A percentile compares a stretch with the other conserved stretches of the same genome.
phyloP scores from a whole-genome alignment of 176 grass and related monocot genomes.

The Aegilops bicornis region DNA sequence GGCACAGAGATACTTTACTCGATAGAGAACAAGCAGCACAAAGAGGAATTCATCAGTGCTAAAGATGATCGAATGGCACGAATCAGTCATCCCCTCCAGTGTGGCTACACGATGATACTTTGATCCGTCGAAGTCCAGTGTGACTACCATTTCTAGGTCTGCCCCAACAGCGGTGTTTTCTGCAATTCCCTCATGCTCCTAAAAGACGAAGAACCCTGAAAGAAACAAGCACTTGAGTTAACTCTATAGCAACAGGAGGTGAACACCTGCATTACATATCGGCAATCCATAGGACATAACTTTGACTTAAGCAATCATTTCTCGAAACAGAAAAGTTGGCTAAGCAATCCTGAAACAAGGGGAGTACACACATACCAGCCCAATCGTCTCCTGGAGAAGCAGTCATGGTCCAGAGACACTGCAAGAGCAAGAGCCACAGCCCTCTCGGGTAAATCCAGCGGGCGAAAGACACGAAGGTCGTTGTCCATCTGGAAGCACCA shows the following conservation, averaged over 20 bases:
- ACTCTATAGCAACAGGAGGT: background rate
- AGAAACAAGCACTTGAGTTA: constrained; percentile 1
- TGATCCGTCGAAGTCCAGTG: no score
- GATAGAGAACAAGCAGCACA: no score
- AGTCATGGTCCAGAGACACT: constrained; percentile 72
- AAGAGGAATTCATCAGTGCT: no score
- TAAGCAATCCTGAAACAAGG: background rate
- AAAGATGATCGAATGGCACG: no score
- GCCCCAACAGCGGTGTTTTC: no score
- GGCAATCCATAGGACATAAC: background rate
- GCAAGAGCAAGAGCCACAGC: constrained; percentile 76
- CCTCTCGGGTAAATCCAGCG: constrained; percentile 79
- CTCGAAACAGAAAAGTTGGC: no score
- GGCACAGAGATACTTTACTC: no score
- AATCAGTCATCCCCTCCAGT: no score
- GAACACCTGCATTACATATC: background rate
- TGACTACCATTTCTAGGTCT: no score
- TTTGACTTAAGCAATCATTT: no score
- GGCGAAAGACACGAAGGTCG: constrained; percentile 41
- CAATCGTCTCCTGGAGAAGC: constrained; percentile 62
- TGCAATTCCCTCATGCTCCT: no score
- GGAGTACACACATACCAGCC: constrained; percentile 56
- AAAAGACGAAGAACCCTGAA: constrained; percentile 48
- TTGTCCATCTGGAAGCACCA: constrained; percentile 44
- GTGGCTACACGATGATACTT: no score